Base-by-base conservation (phyloP, 106 monocot genomes). In the Agapanthus africanus region DNA sequence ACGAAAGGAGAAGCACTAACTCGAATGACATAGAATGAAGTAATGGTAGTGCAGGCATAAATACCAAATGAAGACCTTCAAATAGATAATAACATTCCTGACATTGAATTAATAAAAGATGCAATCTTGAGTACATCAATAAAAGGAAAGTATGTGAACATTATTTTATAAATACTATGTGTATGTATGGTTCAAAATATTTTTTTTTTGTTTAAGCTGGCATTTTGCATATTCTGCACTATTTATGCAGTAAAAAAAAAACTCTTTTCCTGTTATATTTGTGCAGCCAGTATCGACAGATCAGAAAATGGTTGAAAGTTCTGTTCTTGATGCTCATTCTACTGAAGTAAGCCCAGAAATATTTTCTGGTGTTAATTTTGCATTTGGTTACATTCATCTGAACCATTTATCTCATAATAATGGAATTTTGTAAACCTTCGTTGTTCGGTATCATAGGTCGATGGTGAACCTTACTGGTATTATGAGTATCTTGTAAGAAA, bases 401-500 rank as follows among this genome's bases (percentile, higher is more conserved):
- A 27, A 1, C 28, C 13, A 3, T 28, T 2, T 11, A 28, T 30
- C 9, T n/a, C n/a, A n/a, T 56, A 9, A 11, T 30, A 56, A 56
- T 56, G 1, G 13, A 52, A 11, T 23, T 11, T 6, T 30, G 36
- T 40, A 13, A 64, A 64, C 27, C 5, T 47, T 40, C 7, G 4
- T 35, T 21, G 31, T 21, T 70, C 39, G 36, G 1, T 63, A 68
- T 16, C 73, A 39, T 64, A 97, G 95, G 71, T 91, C 76, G 95
- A 84, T 73, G 95, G 85, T 70, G 84, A 82, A 71, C 86, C 74
- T 39, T 97, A 97, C 60, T 97, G 95, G 95, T 91, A 84, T 56
- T 92, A 89, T 59, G 95, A 97, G 79, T 97, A 97, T 80, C 81
- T 97, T 37, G 69, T 91, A 75, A 83, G 95, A 37, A 97, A 89